Base-by-base conservation (phyloP, 805 yeast species). In the Komagataella pastoris region DNA sequence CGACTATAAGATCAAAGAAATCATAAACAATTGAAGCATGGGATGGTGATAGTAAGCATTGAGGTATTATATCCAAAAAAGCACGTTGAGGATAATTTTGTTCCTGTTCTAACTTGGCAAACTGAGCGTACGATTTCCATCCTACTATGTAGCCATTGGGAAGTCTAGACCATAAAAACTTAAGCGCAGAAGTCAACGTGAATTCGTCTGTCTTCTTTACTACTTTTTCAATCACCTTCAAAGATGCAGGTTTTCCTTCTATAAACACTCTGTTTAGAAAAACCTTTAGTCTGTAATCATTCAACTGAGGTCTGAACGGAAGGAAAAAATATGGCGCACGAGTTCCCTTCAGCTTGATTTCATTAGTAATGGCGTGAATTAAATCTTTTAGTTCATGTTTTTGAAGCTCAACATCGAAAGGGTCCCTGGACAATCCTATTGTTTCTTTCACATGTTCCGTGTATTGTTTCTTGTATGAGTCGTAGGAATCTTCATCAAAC, bases 11-110 rank as follows among this genome's bases (percentile, higher is more conserved):
- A 61, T 89, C 96, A 58, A 88, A 76, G 59, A 88, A 90, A 62
- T 87, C 95, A 63, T 86, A 87, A 3, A 87, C 91, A 3, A 90
- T 87, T 1, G 93, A 83, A 0, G 96, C 95, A 66, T 88, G 96
- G 4, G 91, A 83, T 2, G 93, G 88, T 0, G 93, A 82, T 2
- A 84, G 76, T 19, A 88, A 71, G 65, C 95, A 85, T 55, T 80
- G 81, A 1, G 96, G 96, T 88, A 89, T 85, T 52, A 85, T 77
- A 50, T 83, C 83, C 47, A 86, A 66, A 61, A 89, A 89, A 0
- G 96, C 87, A 54, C 76, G 77, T 57, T 77, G 75, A 1, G 93
- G 89, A 60, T 72, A 86, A 6, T 79, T 77, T 1, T 80, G 78
- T 51, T 80, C 82, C 45, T 72, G 71, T 61, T 88, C 96, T 49